These are phyloP conservation scores for Fragosphaeria purpurea DNA, from an alignment of 2,329 filamentous ascomycete species.

Conservation along the genomic window DNA sequence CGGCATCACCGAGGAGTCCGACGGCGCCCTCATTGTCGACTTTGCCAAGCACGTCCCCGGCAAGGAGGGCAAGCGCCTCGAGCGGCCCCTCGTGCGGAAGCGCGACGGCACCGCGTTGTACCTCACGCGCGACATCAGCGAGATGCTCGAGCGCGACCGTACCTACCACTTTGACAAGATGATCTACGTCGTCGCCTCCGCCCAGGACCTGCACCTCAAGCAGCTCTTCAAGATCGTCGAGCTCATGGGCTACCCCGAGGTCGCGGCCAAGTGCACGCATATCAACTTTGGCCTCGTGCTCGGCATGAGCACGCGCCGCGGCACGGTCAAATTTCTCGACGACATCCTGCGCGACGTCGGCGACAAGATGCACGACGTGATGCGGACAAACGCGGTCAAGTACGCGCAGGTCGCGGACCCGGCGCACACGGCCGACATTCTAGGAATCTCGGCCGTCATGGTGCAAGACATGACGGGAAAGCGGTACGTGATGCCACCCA, in stretches of 20 bases:
- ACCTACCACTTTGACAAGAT: constrained; percentile 64
- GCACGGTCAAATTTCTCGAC: constrained; percentile 64
- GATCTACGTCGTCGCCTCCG: constrained; percentile 67
- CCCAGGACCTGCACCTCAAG: constrained; percentile 62
- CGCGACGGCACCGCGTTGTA: constrained; percentile 68
- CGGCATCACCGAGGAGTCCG: constrained; percentile 56
- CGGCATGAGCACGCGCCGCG: constrained; percentile 61
- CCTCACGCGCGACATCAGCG: constrained; percentile 67
- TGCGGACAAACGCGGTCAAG: constrained; percentile 83
- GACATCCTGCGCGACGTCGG: constrained; percentile 70
- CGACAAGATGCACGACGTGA: constrained; percentile 96
- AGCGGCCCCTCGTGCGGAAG: constrained; percentile 61
- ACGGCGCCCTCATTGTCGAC: constrained; percentile 64
- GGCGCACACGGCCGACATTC: constrained; percentile 67
- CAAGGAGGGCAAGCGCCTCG: constrained; percentile 59
- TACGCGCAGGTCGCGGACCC: constrained; percentile 85
- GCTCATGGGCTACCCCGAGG: constrained; percentile 58
- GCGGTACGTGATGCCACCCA: constrained; percentile 14
- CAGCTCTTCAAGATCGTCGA: constrained; percentile 71
- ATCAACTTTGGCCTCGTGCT: constrained; percentile 66
- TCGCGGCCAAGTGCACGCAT: constrained; percentile 59
- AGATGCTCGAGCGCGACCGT: constrained; percentile 55
- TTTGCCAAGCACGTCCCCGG: constrained; percentile 58
- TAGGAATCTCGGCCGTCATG: constrained; percentile 94
- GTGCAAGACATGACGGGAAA: constrained; percentile 97